Percentiles rank a stretch among this genome's conserved stretches.
Evolutionary conservation across 1,139 yeast genomes (phyloP).

Genomic region (Geotrichum candidum): DNA sequence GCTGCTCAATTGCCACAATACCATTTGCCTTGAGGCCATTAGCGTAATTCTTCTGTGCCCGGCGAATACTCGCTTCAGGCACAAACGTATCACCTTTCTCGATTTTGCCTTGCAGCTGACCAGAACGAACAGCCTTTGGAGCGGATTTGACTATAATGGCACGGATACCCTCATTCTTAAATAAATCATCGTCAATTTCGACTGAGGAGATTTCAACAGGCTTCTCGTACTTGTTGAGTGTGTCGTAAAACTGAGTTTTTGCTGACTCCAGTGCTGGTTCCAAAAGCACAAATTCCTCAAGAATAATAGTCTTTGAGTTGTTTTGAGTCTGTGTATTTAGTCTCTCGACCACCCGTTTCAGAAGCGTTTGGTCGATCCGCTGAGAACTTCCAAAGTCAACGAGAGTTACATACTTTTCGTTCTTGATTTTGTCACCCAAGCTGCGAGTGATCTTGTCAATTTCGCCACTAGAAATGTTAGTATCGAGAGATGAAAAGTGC

Average conservation of each 20-base stretch:
- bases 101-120: slow-evolving; percentile 7
- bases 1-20: neutral
- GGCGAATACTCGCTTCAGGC: slow-evolving; percentile 4
- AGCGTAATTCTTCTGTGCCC: slow-evolving; percentile 4
- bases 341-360: slow-evolving; percentile 8
- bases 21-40: slow-evolving; percentile 3
- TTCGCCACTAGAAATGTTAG: slow-evolving; percentile 10
- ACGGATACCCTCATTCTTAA: neutral
- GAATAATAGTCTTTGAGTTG: slow-evolving; percentile 4
- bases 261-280: slow-evolving; percentile 1
- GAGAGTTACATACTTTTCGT: neutral
- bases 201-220: slow-evolving; percentile 3
- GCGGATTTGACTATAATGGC: slow-evolving; percentile 6
- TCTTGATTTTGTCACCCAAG: neutral
- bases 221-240: neutral
- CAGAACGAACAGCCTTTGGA: slow-evolving; percentile 6
- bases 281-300: slow-evolving; percentile 8
- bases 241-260: neutral
- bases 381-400: slow-evolving; percentile 9
- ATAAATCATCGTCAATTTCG: slow-evolving; percentile 3
- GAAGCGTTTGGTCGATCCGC: slow-evolving; percentile 10
- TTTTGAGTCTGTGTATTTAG: neutral
- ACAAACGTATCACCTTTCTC: slow-evolving; percentile 9
- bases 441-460: neutral
- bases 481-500: neutral